Evolutionary conservation across 202 grass and related monocot species (phyloP).

Genomic region (Panicum virgatum): DNA sequence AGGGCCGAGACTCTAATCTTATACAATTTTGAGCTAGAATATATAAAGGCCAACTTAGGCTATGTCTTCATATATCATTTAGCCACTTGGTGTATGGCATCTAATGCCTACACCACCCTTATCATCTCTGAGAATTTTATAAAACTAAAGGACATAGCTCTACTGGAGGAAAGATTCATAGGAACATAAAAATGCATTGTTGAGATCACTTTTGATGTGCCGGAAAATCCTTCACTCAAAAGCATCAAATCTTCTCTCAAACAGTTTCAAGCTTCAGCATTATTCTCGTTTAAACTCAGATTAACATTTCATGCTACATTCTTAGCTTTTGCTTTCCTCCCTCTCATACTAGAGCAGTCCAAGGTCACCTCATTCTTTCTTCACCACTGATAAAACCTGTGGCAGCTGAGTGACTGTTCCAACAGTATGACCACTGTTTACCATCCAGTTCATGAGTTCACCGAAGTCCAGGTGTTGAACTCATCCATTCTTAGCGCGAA

Average conservation of each 20-base stretch:
- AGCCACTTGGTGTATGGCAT: not conserved
- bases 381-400: not conserved
- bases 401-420: not conserved
- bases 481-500: conserved; percentile 89
- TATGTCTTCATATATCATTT: not conserved
- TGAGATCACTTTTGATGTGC: not conserved
- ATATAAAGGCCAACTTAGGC: no score
- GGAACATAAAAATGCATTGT: not conserved
- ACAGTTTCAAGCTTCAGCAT: not conserved
- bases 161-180: not conserved
- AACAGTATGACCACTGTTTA: not conserved
- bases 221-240: not conserved
- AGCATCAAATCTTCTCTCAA: not conserved
- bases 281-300: not conserved
- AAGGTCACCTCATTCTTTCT: conserved; percentile 3
- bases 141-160: not conserved
- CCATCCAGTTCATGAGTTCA: conserved; percentile 26
- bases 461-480: conserved; percentile 71
- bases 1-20: no score
- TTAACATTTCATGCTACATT: not conserved
- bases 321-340: not conserved
- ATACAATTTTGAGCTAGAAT: no score
- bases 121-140: not conserved
- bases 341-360: not conserved
- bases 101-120: not conserved